These are phyloP conservation scores for Sugiyamaella lignohabitans DNA, from an alignment of 805 yeast genomes.

Conservation along the genomic window DNA sequence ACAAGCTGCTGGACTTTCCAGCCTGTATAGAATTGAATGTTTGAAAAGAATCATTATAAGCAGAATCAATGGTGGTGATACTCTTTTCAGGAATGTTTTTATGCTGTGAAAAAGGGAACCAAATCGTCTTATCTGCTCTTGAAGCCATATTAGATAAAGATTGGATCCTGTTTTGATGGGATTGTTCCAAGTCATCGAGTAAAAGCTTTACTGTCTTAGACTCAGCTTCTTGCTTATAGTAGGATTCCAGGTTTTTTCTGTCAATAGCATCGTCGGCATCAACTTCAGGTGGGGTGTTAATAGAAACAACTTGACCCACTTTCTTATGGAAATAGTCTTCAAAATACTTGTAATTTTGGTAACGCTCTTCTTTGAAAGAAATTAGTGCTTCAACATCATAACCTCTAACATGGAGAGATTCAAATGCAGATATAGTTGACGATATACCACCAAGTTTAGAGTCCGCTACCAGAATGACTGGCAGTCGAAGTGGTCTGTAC, in stretches of 20 bases:
- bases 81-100: constrained; percentile 12
- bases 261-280: constrained; percentile 8
- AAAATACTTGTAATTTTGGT: constrained; percentile 17
- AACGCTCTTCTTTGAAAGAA: constrained; percentile 13
- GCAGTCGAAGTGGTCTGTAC: constrained; percentile 19
- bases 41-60: constrained; percentile 21
- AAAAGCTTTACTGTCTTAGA: constrained; percentile 3
- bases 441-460: constrained; percentile 22
- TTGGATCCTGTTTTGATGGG: constrained; percentile 10
- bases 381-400: constrained; percentile 19
- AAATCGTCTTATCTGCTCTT: constrained; percentile 15
- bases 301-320: constrained; percentile 7
- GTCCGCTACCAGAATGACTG: constrained; percentile 20
- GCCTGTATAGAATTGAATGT: constrained; percentile 2
- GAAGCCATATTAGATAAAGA: constrained; percentile 12
- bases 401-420: constrained; percentile 20
- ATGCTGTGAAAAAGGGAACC: constrained; percentile 28
- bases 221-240: constrained; percentile 9
- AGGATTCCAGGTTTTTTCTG: constrained; percentile 11
- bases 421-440: constrained; percentile 19
- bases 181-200: constrained; percentile 5
- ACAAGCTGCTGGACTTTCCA: background rate
- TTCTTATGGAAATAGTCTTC: constrained; percentile 13
- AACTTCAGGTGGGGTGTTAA: constrained; percentile 14
- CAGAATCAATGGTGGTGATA: constrained; percentile 24